Percentiles rank a stretch among this genome's conserved stretches.
These are phyloP conservation scores for Colletotrichum cordylinicola DNA, from an alignment of 2,329 filamentous ascomycete genomes.

Conservation along the genomic window DNA sequence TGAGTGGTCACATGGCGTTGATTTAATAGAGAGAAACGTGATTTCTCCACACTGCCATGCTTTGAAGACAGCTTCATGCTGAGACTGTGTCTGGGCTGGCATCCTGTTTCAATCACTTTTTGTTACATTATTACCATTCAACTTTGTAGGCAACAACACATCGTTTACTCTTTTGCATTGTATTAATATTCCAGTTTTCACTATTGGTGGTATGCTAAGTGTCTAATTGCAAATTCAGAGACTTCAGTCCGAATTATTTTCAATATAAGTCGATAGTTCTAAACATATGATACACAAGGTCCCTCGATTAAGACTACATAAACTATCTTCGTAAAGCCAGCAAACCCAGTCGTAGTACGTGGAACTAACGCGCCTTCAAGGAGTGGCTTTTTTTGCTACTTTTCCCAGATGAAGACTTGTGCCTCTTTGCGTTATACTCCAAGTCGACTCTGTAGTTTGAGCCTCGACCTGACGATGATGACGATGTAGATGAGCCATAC, in stretches of 20 bases:
- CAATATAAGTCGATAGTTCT: neutral
- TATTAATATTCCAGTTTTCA: neutral
- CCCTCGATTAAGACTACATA: neutral
- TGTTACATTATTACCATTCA: neutral
- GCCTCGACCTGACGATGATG: conserved; percentile 21
- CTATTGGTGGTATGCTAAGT: neutral
- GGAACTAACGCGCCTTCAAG: neutral
- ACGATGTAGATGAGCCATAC: conserved; percentile 8
- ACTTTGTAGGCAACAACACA: neutral
- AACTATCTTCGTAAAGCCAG: neutral
- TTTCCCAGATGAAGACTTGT: conserved; percentile 9
- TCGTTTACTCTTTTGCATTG: neutral
- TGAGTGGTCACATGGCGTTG: neutral
- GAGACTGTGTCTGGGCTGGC: neutral
- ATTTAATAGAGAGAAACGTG: neutral
- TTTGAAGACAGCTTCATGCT: neutral
- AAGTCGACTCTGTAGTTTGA: conserved; percentile 31
- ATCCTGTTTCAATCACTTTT: neutral
- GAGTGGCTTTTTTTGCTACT: neutral
- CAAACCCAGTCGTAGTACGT: neutral
- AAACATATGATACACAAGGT: neutral
- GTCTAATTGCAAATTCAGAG: no score
- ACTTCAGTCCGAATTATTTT: neutral
- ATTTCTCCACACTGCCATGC: neutral
- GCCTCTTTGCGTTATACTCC: conserved; percentile 31